Evolutionary conservation across 2,329 filamentous ascomycete species (phyloP).

Genomic region (Ilyonectria mors-panacis): DNA sequence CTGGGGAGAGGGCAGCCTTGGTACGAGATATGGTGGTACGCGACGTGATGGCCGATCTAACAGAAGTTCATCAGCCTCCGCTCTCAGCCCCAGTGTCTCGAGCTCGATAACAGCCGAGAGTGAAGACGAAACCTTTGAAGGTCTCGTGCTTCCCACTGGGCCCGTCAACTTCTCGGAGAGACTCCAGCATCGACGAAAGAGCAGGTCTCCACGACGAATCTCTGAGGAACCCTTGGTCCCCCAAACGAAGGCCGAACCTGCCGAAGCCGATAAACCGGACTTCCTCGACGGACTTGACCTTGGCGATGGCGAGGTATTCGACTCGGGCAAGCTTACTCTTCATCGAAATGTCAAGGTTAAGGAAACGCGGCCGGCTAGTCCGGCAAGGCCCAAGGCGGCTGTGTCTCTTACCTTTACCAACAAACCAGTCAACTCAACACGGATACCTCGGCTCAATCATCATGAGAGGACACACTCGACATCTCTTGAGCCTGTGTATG

Average conservation of each 20-base stretch:
- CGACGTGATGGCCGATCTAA: slow-evolving; percentile 83
- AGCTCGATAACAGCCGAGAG: slow-evolving; percentile 94
- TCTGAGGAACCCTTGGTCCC: slow-evolving; percentile 55
- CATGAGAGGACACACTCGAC: slow-evolving; percentile 79
- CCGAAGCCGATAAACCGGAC: slow-evolving; percentile 75
- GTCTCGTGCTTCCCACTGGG: slow-evolving; percentile 87
- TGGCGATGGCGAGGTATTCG: slow-evolving; percentile 85
- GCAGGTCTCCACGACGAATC: slow-evolving; percentile 68
- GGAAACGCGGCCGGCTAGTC: slow-evolving; percentile 76
- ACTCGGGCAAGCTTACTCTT: slow-evolving; percentile 83
- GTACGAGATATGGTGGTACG: slow-evolving; percentile 91
- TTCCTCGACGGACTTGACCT: slow-evolving; percentile 91
- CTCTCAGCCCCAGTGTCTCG: slow-evolving; percentile 91
- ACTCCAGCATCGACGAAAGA: slow-evolving; percentile 79
- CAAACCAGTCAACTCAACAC: slow-evolving; percentile 74
- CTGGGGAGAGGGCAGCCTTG: slow-evolving; percentile 94
- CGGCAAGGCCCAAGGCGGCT: slow-evolving; percentile 79
- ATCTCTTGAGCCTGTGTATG: slow-evolving; percentile 92
- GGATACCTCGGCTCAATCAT: slow-evolving; percentile 83
- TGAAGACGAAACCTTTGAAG: slow-evolving; percentile 92
- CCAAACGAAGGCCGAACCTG: slow-evolving; percentile 51
- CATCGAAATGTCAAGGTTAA: slow-evolving; percentile 96
- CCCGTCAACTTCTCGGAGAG: slow-evolving; percentile 87
- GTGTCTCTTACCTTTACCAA: slow-evolving; percentile 94
- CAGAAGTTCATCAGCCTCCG: slow-evolving; percentile 89